Evolutionary conservation across 352 stramenopile species (phyloP).

Genomic region (Globisporangium irregulare): DNA sequence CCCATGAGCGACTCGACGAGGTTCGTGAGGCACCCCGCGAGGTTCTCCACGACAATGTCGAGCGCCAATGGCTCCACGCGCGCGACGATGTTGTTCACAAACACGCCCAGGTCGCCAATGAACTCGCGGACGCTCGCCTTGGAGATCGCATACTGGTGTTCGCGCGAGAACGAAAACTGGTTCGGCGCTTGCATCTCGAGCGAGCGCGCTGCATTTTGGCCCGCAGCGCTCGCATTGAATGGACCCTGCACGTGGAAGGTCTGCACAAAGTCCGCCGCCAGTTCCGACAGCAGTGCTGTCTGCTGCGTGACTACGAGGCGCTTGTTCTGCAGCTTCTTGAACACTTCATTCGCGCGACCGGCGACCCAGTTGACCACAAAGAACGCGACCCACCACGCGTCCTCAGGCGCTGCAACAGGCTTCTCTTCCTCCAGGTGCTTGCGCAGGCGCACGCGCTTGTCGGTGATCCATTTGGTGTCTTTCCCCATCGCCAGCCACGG

Average conservation of each 20-base stretch:
- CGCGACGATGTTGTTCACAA: conserved; percentile 32
- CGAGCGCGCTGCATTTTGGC: conserved; percentile 5
- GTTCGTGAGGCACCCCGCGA: conserved; percentile 25
- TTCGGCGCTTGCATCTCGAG: background rate
- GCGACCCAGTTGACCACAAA: conserved; percentile 51
- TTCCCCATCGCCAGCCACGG: conserved; percentile 33
- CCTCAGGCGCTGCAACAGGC: conserved; percentile 21
- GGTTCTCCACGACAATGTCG: conserved; percentile 25
- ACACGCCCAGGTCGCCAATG: conserved; percentile 38
- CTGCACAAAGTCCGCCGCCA: conserved; percentile 27
- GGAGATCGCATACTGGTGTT: conserved; percentile 29
- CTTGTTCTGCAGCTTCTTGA: conserved; percentile 31
- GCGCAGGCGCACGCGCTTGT: conserved; percentile 48
- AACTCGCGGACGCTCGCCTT: conserved; percentile 37
- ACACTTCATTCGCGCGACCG: conserved; percentile 29
- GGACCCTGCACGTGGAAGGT: conserved; percentile 36
- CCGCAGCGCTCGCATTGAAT: background rate
- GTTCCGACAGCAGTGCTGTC: conserved; percentile 19
- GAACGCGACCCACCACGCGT: conserved; percentile 63
- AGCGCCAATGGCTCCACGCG: conserved; percentile 23
- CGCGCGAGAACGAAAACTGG: conserved; percentile 18
- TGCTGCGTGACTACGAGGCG: conserved; percentile 19
- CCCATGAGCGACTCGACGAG: conserved; percentile 25
- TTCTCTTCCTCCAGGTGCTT: conserved; percentile 37
- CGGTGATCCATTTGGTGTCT: conserved; percentile 48